Evolutionary conservation across 2,329 filamentous ascomycete genomes (phyloP), one percentile per base, ranked within the genome.

Genomic region (Paracoccidioides lutzii): DNA sequence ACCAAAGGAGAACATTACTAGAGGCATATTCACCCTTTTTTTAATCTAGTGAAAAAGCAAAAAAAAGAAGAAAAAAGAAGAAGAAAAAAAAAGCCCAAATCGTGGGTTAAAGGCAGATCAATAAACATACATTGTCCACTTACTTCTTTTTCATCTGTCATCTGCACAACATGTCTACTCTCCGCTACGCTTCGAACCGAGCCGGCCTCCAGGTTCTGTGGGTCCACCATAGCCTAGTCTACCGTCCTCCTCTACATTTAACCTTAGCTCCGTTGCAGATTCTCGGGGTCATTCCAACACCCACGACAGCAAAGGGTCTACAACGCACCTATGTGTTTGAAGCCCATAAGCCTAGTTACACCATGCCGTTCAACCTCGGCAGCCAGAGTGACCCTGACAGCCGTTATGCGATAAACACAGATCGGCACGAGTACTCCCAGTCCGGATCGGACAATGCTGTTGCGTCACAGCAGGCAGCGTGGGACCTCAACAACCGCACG

Each of bases 351-450:
- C 22, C 8, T 22, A 43, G 14, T 28, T 42, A 42, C 50, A 40
- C 42, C 51, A 15, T 22, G 22, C 22, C 22, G 22, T 2, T 22
- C 22, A 22, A 22, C 22, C 22, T 22, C 32, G 28, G 5, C 12
- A 41, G 28, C 22, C 2, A 43, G 28, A 46, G 50, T 38, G 41
- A 58, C 49, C 54, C 43, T 2, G 57, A 59, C 9, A 77, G 84
- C 65, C 79, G 81, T 53, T 78, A 84, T 59, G 76, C 77, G 2
- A 76, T 94, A 38, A 80, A 85, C 57, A 82, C 85, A 0, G 76
- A 80, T 38, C 71, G 78, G 2, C 81, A 78, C 54, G 87, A 94
- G 66, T 81, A 84, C 70, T 81, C 81, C 56, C 81, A 84, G 65
- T 82, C 81, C 52, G 85, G 81, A 3, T 81, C 80, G 0, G 87